phyloP scores from a whole-genome alignment of 306 rosid genomes.

The Malus asiatica region DNA sequence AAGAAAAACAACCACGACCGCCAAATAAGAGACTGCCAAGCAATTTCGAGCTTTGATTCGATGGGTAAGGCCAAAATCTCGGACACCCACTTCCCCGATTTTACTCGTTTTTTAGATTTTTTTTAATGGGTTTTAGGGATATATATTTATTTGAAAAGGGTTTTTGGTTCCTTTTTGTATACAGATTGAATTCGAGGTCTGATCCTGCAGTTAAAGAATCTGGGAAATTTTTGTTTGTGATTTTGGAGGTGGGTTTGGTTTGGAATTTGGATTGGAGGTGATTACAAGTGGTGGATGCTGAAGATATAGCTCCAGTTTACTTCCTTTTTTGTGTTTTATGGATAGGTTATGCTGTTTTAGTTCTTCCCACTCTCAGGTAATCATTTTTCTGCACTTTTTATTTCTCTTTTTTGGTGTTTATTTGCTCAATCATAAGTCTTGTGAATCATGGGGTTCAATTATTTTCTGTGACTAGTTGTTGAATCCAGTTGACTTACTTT shows the following conservation, averaged over 20 bases:
- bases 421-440: slow-evolving; percentile 9
- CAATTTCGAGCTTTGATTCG: slow-evolving; percentile 30
- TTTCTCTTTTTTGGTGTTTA: background rate
- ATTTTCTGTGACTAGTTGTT: slow-evolving; percentile 6
- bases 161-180: background rate
- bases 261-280: slow-evolving; percentile 35
- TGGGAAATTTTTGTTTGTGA: slow-evolving; percentile 13
- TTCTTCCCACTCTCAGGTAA: slow-evolving; percentile 69
- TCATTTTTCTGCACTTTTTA: slow-evolving; percentile 4
- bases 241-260: slow-evolving; percentile 35
- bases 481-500: slow-evolving; percentile 5
- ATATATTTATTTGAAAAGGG: background rate
- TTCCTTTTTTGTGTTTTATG: slow-evolving; percentile 34
- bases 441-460: slow-evolving; percentile 3
- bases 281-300: slow-evolving; percentile 34
- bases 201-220: slow-evolving; percentile 31
- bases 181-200: slow-evolving; percentile 23
- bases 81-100: slow-evolving; percentile 20
- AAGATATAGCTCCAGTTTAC: slow-evolving; percentile 25
- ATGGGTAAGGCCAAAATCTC: slow-evolving; percentile 34
- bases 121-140: slow-evolving; percentile 33
- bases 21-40: slow-evolving; percentile 8
- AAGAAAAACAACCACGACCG: slow-evolving; percentile 3
- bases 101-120: slow-evolving; percentile 12
- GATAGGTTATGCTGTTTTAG: slow-evolving; percentile 65